Percentiles rank a stretch among this genome's conserved stretches.
phyloP scores from a whole-genome alignment of 768 basidiomycete genomes.

The Dacryopinax primogenitus region DNA sequence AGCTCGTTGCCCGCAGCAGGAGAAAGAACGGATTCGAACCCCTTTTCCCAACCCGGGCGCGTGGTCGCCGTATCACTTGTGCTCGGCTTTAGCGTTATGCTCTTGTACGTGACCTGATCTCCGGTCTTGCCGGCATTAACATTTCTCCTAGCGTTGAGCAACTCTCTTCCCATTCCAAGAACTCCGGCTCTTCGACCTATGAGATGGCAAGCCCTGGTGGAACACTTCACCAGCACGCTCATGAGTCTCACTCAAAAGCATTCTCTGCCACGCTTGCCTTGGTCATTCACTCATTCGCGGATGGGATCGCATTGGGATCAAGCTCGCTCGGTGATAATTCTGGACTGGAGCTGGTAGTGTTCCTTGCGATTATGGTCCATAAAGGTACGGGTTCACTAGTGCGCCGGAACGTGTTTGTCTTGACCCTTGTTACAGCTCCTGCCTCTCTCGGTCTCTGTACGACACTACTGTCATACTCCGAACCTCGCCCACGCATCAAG shows the following conservation, averaged over 20 bases:
- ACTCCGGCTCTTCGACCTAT: background rate
- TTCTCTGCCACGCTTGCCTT: conserved; percentile 74
- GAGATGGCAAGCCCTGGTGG: background rate
- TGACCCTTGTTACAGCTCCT: conserved; percentile 45
- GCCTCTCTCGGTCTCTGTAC: conserved; percentile 82
- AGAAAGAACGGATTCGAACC: background rate
- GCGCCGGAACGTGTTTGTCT: background rate
- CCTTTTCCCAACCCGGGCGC: conserved; percentile 32
- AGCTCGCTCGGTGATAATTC: conserved; percentile 29
- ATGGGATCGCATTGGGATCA: conserved; percentile 85
- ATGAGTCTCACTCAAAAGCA: conserved; percentile 24
- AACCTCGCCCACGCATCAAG: conserved; percentile 54
- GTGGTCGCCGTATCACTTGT: conserved; percentile 52
- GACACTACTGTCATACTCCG: conserved; percentile 63
- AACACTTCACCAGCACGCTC: background rate
- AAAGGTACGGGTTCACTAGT: conserved; percentile 44
- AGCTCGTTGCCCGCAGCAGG: conserved; percentile 27
- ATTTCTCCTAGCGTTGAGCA: conserved; percentile 11
- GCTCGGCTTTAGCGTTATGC: conserved; percentile 39
- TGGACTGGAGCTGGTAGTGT: conserved; percentile 66
- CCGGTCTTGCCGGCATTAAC: conserved; percentile 8
- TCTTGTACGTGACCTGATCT: conserved; percentile 29
- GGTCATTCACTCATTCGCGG: conserved; percentile 75
- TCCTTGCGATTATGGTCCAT: conserved; percentile 81
- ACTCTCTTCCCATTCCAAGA: background rate